Evolutionary conservation across 352 stramenopile species (phyloP), one percentile per base, ranked within the genome.

Genomic region (Globisporangium radiosum): DNA sequence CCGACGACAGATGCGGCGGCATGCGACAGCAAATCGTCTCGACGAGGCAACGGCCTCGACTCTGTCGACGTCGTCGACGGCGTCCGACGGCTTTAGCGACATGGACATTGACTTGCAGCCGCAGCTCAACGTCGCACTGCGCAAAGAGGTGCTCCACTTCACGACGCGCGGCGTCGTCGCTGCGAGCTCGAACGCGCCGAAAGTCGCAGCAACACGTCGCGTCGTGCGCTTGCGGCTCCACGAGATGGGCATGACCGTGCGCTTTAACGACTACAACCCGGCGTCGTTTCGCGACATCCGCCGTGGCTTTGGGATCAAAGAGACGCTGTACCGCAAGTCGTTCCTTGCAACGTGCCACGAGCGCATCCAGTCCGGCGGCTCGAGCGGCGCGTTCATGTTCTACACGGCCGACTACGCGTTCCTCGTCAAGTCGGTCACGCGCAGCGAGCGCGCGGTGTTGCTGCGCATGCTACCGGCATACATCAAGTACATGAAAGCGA

Each of bases 381-480:
- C 87, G n/a, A 91, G 75, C 52, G 88, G 85, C 17, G 88, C 79
- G 38, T 97, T 97, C 65, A 94, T 97, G 80, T 97, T 97, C 64
- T 96, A 90, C 65, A 95, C 85, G 7, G 81, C 84, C 5, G 86
- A 96, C 57, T 92, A 94, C 47, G 66, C 79, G 4, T 96, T 89
- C 54, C 65, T 97, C 47, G 86, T 96, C 53, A 97, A 97, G 61
- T 92, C 86, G 1, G 86, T 95, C 42, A 93, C 78, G 51, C 76
- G 66, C 33, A 79, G 68, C 19, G 89, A 97, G 63, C 81, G 85
- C n/a, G 72, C 71, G 36, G 78, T 92, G 54, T 62, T 97, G 48
- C 61, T 95, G 45, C 66, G 77, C 19, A 93, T 97, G 78, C 71
- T 97, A 11, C 84, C 86, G 3, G 68, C 64, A 10, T 97, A 96